These are phyloP conservation scores for Combretum micranthum DNA, from an alignment of 345 rosid genomes.

Conservation along the genomic window DNA sequence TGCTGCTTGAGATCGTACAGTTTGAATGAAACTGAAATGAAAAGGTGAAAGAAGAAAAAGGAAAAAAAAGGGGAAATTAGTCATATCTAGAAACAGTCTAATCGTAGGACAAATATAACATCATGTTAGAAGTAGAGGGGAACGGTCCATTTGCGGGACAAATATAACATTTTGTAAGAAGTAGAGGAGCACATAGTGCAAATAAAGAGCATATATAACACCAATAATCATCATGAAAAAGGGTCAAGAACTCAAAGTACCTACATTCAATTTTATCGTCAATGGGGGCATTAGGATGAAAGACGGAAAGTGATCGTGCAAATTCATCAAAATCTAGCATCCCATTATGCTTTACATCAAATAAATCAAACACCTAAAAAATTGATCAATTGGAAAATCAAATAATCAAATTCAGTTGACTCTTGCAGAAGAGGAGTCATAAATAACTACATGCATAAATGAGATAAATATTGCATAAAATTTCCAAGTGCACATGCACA, in stretches of 20 bases:
- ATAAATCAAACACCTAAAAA: slow-evolving; percentile 91
- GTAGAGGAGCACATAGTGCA: too few species aligned
- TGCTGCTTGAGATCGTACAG: slow-evolving; percentile 98
- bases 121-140: too few species aligned
- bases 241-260: slow-evolving; percentile 7
- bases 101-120: too few species aligned
- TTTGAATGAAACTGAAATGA: slow-evolving; percentile 82
- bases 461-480: too few species aligned
- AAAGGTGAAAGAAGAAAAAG: slow-evolving; percentile 4
- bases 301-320: slow-evolving; percentile 96
- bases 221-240: too few species aligned
- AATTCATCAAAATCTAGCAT: slow-evolving; percentile 98
- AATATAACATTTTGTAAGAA: neutral
- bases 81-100: neutral
- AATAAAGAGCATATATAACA: neutral
- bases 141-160: too few species aligned
- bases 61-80: neutral
- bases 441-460: too few species aligned
- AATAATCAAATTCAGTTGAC: too few species aligned
- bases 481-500: too few species aligned
- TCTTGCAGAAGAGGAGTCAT: too few species aligned
- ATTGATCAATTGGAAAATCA: neutral
- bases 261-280: slow-evolving; percentile 92
- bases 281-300: slow-evolving; percentile 93
- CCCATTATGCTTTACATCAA: slow-evolving; percentile 95